Evolutionary conservation across 306 rosid genomes (phyloP), one percentile per base, ranked within the genome.

Genomic region (Prunus mume): DNA sequence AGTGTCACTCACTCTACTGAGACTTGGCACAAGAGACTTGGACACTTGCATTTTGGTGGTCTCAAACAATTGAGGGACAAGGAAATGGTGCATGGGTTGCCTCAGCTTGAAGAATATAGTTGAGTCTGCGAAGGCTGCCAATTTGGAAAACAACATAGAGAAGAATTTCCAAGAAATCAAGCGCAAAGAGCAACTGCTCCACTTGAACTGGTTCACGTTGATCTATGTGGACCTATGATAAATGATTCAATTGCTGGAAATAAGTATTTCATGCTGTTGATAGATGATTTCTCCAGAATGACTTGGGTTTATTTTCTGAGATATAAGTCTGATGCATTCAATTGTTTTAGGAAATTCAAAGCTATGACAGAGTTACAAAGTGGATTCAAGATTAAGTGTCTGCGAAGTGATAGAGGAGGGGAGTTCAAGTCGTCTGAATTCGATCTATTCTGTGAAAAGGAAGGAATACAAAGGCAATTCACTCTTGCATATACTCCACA

Each of bases 361-460:
- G 24, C 24, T 22, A 22, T 22, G 24, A 22, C 24, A 22, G 24
- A 34, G 12, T 32, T 38, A 20, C 30, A 67, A 67, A 18, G 52
- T 38, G 28, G 71, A 19, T 19, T 18, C 25, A 8, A 8, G 12
- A 10, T 67, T 7, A 67, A 67, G 34, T 7, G 11, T 0, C 2
- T 73, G 49, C 2, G 38, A 11, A 73, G 68, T 60, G 67, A 73
- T 41, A 25, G 3, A 49, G 55, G 77, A 12, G 22, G 14, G 0
- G 51, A 75, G 58, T 64, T 47, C 18, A 74, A 60, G 3, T 49
- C 34, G 0, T 17, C 12, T 13, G 50, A 74, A 27, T 75, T 75
- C 17, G 11, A 75, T 13, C 2, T 49, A 3, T 75, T 49, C 28
- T 75, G 71, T 28, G 62, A 74, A 74, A 60, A 74, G 1, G 62